phyloP scores from a whole-genome alignment of 345 rosid genomes.

The Salix purpurea region DNA sequence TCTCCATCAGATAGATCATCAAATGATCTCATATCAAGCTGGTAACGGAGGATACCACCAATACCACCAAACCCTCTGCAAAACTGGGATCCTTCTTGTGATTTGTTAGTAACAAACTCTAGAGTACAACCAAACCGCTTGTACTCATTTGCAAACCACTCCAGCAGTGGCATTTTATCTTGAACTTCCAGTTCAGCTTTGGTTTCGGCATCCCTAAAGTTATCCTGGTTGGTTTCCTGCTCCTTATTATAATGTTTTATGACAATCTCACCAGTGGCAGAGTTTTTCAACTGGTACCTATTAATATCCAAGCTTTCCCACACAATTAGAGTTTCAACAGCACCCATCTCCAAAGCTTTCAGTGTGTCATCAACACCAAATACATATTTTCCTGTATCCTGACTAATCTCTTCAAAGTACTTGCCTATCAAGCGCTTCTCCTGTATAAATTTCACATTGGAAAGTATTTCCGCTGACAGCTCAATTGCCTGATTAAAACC shows the following conservation, averaged over 20 bases:
- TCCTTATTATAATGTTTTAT: constrained; percentile 74
- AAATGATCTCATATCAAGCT: constrained; percentile 77
- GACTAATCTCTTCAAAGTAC: constrained; percentile 93
- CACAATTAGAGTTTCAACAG: constrained; percentile 81
- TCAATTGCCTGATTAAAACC: constrained; percentile 94
- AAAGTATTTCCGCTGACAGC: constrained; percentile 78
- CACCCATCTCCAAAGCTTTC: constrained; percentile 86
- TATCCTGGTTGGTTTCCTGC: constrained; percentile 64
- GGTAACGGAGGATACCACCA: constrained; percentile 89
- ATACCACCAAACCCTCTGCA: constrained; percentile 94
- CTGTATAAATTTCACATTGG: constrained; percentile 92
- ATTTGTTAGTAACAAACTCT: constrained; percentile 84
- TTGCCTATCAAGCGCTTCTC: constrained; percentile 84
- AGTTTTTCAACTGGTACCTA: constrained; percentile 63
- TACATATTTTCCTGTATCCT: constrained; percentile 86
- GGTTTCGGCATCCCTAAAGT: constrained; percentile 59
- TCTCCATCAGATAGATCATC: constrained; percentile 76
- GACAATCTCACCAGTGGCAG: constrained; percentile 49
- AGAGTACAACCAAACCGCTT: constrained; percentile 75
- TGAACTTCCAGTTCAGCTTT: constrained; percentile 67
- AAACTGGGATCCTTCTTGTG: constrained; percentile 93
- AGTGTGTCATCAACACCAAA: constrained; percentile 85
- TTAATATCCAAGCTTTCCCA: constrained; percentile 88
- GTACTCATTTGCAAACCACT: constrained; percentile 93
- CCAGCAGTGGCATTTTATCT: constrained; percentile 72